phyloP scores from a whole-genome alignment of 1,139 yeast genomes.

The Hyphopichia buzzinii region DNA sequence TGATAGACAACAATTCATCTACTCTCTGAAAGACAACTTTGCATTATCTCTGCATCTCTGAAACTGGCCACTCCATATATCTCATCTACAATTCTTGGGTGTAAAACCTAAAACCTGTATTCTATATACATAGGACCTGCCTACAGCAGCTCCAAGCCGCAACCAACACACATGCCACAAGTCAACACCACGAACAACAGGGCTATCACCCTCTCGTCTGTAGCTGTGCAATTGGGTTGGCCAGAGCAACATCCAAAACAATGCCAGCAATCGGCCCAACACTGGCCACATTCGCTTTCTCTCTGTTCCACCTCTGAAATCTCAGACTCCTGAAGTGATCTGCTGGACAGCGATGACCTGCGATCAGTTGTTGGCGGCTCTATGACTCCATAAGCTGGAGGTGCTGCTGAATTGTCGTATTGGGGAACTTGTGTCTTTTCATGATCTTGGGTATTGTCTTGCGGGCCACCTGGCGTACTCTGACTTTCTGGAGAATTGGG shows the following conservation, averaged over 20 bases:
- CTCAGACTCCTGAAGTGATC: slow-evolving; percentile 20
- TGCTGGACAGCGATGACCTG: slow-evolving; percentile 1
- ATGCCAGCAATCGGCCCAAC: slow-evolving; percentile 9
- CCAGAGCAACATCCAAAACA: slow-evolving; percentile 19
- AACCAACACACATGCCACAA: slow-evolving; percentile 11
- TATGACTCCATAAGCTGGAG: slow-evolving; percentile 11
- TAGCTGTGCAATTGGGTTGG: slow-evolving; percentile 11
- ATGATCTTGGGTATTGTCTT: background rate
- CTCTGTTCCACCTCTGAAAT: slow-evolving; percentile 9
- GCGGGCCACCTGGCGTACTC: background rate
- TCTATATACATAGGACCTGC: background rate
- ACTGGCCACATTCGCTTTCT: slow-evolving; percentile 15
- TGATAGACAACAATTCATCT: no score
- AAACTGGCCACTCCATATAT: no score
- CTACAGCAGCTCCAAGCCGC: background rate
- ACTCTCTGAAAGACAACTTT: no score
- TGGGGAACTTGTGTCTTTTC: background rate
- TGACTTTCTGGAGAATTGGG: background rate
- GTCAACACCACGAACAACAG: slow-evolving; percentile 11
- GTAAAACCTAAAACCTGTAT: no score
- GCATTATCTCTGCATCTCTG: no score
- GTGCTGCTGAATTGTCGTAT: slow-evolving; percentile 3
- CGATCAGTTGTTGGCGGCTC: slow-evolving; percentile 5
- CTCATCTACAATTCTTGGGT: no score
- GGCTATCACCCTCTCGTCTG: slow-evolving; percentile 14